Evolutionary conservation across 2,329 filamentous ascomycete species (phyloP).

Genomic region (Didymella sp.): DNA sequence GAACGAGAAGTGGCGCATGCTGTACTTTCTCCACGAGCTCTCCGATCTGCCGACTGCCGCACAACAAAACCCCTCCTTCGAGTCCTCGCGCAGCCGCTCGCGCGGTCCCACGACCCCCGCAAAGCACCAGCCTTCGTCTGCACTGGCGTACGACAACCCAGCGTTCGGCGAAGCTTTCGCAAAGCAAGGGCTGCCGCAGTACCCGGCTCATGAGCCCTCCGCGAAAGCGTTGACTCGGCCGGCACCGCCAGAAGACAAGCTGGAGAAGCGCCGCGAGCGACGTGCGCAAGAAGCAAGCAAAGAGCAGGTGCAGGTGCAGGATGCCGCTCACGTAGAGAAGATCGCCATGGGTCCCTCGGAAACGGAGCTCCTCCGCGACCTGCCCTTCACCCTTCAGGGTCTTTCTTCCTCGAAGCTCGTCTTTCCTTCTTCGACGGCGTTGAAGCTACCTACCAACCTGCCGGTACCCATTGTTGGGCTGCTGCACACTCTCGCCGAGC

Average conservation of each 20-base stretch:
- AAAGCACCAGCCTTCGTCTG: slow-evolving; percentile 38
- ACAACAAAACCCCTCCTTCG: slow-evolving; percentile 19
- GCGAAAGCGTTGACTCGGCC: slow-evolving; percentile 35
- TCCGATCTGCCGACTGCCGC: slow-evolving; percentile 61
- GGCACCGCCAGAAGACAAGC: slow-evolving; percentile 28
- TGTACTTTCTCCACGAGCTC: slow-evolving; percentile 87
- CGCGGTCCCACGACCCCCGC: slow-evolving; percentile 41
- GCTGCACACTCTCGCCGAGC: slow-evolving; percentile 88
- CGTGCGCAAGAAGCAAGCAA: slow-evolving; percentile 33
- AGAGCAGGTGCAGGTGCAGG: slow-evolving; percentile 31
- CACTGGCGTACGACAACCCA: slow-evolving; percentile 19
- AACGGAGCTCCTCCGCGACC: slow-evolving; percentile 64
- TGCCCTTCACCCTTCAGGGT: slow-evolving; percentile 92
- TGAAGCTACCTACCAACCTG: slow-evolving; percentile 79
- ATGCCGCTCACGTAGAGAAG: slow-evolving; percentile 20
- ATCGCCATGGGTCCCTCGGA: slow-evolving; percentile 50
- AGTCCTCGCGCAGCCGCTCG: slow-evolving; percentile 24
- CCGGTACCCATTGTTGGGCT: slow-evolving; percentile 86
- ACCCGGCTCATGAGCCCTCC: slow-evolving; percentile 46
- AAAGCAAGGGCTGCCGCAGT: slow-evolving; percentile 52
- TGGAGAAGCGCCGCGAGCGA: slow-evolving; percentile 39
- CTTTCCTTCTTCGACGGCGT: slow-evolving; percentile 71
- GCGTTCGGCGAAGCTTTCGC: slow-evolving; percentile 58
- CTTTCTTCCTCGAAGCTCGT: slow-evolving; percentile 84
- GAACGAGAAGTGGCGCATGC: slow-evolving; percentile 94